A percentile compares a stretch with the other conserved stretches of the same genome.
Conservation (phyloP, 371 early-diverging fungal genomes). For the Syncephalastrum sp. region DNA sequence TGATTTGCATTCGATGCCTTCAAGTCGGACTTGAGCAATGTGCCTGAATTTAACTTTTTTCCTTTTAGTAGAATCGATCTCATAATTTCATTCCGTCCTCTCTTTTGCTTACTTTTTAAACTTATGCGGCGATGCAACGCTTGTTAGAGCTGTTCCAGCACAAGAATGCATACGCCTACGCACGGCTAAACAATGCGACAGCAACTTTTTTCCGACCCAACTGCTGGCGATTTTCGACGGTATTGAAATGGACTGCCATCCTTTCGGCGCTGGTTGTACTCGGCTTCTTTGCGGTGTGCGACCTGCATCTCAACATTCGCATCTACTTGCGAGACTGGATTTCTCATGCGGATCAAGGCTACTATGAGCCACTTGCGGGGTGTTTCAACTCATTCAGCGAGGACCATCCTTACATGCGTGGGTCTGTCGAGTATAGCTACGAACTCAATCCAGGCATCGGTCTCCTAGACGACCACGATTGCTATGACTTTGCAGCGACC, state of each 20-base stretch:
- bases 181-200: conserved; percentile 9
- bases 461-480: conserved; percentile 48
- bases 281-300: conserved; percentile 39
- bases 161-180: conserved; percentile 1
- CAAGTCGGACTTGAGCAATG: no score
- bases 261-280: conserved; percentile 16
- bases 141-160: no score
- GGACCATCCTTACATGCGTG: conserved; percentile 36
- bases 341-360: conserved; percentile 45
- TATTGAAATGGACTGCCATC: conserved; percentile 30
- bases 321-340: conserved; percentile 55
- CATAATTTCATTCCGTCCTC: no score
- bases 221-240: conserved; percentile 25
- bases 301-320: conserved; percentile 48
- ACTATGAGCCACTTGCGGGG: conserved; percentile 36
- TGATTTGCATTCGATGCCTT: no score
- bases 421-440: conserved; percentile 27
- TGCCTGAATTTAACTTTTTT: no score
- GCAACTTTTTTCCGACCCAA: conserved; percentile 31
- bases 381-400: conserved; percentile 44
- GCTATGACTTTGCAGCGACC: conserved; percentile 52
- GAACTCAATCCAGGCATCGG: conserved; percentile 48
- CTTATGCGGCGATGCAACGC: no score
- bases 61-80: no score
- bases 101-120: no score